A percentile compares a stretch with the other conserved stretches of the same genome.
Conservation (phyloP, 148 eudicot species). For the Rhododendron mucronatum region DNA sequence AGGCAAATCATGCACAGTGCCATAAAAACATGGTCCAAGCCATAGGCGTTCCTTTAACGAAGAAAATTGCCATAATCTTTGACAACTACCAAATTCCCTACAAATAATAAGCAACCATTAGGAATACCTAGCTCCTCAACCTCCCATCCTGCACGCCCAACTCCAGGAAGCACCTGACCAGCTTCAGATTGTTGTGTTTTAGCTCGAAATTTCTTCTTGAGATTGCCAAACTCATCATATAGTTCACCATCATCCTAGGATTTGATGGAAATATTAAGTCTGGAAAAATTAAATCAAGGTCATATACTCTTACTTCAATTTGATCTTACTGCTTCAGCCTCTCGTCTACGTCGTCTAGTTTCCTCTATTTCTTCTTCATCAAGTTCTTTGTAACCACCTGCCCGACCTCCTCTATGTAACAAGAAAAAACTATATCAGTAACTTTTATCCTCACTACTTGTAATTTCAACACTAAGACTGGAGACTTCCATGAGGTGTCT, state of each 20-base stretch:
- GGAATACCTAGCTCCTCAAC: conserved; percentile 73
- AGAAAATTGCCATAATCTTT: neutral
- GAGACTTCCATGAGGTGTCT: neutral
- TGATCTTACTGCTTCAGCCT: conserved; percentile 75
- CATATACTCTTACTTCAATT: neutral
- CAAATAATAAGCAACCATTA: neutral
- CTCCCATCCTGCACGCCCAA: conserved; percentile 99
- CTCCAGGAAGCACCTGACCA: conserved; percentile 57
- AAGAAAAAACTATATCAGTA: neutral
- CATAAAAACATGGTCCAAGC: neutral
- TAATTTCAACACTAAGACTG: neutral
- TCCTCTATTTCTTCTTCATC: conserved; percentile 96
- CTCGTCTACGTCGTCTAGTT: conserved; percentile 77
- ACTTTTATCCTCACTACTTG: neutral
- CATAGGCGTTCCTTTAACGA: neutral
- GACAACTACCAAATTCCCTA: neutral
- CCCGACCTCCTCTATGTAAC: conserved; percentile 84
- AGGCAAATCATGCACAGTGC: neutral
- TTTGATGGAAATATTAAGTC: neutral
- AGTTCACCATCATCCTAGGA: conserved; percentile 93
- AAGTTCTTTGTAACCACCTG: conserved; percentile 97
- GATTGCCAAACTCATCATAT: conserved; percentile 97
- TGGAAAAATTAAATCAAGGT: neutral
- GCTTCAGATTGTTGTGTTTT: conserved; percentile 71
- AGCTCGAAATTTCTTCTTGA: conserved; percentile 84